Evolutionary conservation across 495 filamentous ascomycete genomes (phyloP), one percentile per base, ranked within the genome.

Genomic region (Penicillium maclennaniae): DNA sequence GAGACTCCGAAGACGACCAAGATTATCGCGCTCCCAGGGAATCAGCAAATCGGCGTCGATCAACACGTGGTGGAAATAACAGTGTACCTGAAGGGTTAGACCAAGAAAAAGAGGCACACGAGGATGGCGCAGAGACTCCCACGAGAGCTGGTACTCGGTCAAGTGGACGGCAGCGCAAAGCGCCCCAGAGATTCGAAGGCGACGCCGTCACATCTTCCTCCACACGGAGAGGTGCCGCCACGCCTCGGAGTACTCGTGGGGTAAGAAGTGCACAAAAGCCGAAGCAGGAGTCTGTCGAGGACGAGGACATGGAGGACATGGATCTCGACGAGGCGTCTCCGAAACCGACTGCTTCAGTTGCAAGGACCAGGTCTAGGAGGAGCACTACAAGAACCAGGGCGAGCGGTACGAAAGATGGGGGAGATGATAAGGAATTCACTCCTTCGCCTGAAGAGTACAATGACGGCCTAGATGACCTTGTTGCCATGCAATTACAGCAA

Each of bases 401-500:
- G 20, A 53, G 62, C 26, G 47, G 37, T 15, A 43, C 31, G 25
- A 45, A 36, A 4, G 55, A 65, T 54, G 48, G 44, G 23, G 58
- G 53, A 37, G 17, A 17, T 25, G 49, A 61, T 31, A 51, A 61
- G 34, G 57, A 61, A 21, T 54, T 56, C 43, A 57, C 69, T 8
- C 55, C 64, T 19, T 56, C 63, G 8, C 60, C 58, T 20, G 71
- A 70, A 26, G 65, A 58, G 15, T 67, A 68, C 23, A 65, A 67
- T 39, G 71, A 73, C 43, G 73, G 63, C 6, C 53, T 74, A 38
- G 73, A 76, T 50, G 73, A 75, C 43, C 67, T 74, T 16, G 67
- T 76, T 51, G 63, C 67, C 7, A 65, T 73, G 54, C 74, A 77
- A 46, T 49, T 75, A 25, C 74, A 76, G 45, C 63, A 77, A 41